Evolutionary conservation across 2,329 filamentous ascomycete genomes (phyloP).

Genomic region (Penicillium sp.): DNA sequence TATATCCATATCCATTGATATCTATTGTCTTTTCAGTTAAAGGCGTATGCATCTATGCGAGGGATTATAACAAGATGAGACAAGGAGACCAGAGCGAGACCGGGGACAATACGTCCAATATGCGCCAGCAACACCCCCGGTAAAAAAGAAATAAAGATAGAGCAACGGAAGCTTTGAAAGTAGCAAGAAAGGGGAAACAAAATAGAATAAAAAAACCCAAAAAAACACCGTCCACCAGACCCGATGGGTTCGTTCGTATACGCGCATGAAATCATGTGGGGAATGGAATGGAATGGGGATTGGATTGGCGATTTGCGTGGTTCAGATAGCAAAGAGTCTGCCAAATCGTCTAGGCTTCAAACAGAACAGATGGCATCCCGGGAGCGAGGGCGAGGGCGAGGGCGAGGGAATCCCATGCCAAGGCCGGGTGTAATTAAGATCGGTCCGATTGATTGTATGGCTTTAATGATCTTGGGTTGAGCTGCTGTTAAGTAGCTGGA

Average conservation of each 20-base stretch:
- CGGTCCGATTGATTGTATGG: not conserved
- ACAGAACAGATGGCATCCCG: not conserved
- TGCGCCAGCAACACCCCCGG: not conserved
- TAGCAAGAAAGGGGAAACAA: constrained; percentile 1
- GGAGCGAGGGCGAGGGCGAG: too few relatives aligned
- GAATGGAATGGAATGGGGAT: not conserved
- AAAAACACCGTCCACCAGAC: not conserved
- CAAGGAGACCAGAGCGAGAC: constrained; percentile 1
- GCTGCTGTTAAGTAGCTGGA: constrained; percentile 58
- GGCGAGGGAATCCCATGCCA: not conserved
- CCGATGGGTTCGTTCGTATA: constrained; percentile 12
- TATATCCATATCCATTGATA: not conserved
- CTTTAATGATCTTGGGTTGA: constrained; percentile 33
- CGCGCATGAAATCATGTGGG: constrained; percentile 3
- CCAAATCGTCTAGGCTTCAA: not conserved
- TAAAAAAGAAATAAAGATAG: constrained; percentile 3
- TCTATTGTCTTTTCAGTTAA: constrained; percentile 15
- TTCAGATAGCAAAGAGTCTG: not conserved
- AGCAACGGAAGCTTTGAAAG: not conserved
- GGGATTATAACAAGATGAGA: constrained; percentile 9
- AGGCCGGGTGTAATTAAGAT: not conserved
- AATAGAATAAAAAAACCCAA: constrained; percentile 1
- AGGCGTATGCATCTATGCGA: constrained; percentile 18
- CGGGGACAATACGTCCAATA: not conserved
- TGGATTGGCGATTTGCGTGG: too few relatives aligned